These are phyloP conservation scores for Populus deltoides DNA, from an alignment of 345 rosid genomes.

Conservation along the genomic window DNA sequence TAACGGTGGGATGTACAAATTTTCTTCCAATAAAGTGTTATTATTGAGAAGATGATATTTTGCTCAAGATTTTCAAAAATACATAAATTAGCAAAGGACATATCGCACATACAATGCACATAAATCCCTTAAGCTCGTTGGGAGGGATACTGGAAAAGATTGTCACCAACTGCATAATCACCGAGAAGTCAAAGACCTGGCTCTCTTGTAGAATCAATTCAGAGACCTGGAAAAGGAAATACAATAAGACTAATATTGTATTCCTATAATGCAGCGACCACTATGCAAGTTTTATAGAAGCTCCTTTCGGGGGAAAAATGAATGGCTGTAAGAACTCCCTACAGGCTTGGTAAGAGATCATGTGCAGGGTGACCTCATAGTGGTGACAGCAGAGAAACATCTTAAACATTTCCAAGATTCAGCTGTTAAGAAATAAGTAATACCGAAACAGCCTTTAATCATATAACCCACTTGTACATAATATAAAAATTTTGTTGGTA, in stretches of 20 bases:
- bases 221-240: slow-evolving; percentile 60
- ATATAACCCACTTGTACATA: too few relatives aligned
- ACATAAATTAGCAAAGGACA: slow-evolving; percentile 11
- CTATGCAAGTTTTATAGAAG: not conserved
- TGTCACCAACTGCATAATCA: slow-evolving; percentile 74
- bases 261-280: slow-evolving; percentile 7
- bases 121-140: slow-evolving; percentile 68
- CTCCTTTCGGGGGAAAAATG: not conserved
- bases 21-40: not conserved
- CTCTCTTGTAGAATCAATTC: slow-evolving; percentile 73
- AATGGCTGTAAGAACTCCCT: too few relatives aligned
- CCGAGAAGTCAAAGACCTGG: slow-evolving; percentile 63
- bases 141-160: slow-evolving; percentile 58
- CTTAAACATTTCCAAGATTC: not conserved
- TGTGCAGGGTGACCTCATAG: not conserved
- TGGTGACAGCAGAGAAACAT: not conserved
- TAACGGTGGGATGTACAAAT: not conserved
- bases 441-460: not conserved
- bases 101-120: slow-evolving; percentile 66
- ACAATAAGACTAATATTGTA: not conserved
- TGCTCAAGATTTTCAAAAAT: slow-evolving; percentile 3
- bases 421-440: not conserved
- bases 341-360: not conserved
- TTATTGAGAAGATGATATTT: not conserved
- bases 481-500: too few relatives aligned